Evolutionary conservation across 2,329 filamentous ascomycete genomes (phyloP).

Genomic region (Ophiostoma sp.): DNA sequence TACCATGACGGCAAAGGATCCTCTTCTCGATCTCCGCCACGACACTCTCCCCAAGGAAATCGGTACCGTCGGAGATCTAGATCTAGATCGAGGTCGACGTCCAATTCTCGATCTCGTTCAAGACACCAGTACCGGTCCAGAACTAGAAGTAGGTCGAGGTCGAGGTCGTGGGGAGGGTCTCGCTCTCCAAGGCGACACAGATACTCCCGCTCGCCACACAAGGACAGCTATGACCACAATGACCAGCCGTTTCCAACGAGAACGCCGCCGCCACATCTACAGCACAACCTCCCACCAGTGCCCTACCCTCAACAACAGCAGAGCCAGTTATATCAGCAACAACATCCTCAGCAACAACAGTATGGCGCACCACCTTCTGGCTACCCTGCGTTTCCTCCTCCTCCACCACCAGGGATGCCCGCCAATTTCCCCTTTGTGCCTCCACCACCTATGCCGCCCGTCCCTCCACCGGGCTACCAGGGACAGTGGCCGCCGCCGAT

Average conservation of each 20-base stretch:
- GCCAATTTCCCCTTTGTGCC: slow-evolving; percentile 11
- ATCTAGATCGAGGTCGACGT: not conserved
- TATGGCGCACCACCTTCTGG: not conserved
- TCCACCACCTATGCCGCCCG: slow-evolving; percentile 18
- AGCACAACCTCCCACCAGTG: not conserved
- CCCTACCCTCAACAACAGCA: not conserved
- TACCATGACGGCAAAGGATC: not conserved
- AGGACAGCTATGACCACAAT: not conserved
- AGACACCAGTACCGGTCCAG: not conserved
- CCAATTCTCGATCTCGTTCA: not conserved
- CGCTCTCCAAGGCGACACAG: slow-evolving; percentile 3
- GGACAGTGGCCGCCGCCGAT: slow-evolving; percentile 28
- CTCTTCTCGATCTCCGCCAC: not conserved
- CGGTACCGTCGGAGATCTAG: not conserved
- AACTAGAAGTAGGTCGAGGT: not conserved
- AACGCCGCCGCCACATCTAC: not conserved
- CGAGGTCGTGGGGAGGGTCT: not conserved
- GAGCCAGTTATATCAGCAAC: not conserved
- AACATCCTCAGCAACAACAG: not conserved
- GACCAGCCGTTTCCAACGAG: not conserved
- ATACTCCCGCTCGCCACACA: slow-evolving; percentile 2
- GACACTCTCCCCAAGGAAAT: not conserved
- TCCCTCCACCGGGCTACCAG: slow-evolving; percentile 25
- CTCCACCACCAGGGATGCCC: not conserved
- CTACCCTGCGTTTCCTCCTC: not conserved